phyloP scores from a whole-genome alignment of 177 flowering plant species.

The Vitis hybrid region DNA sequence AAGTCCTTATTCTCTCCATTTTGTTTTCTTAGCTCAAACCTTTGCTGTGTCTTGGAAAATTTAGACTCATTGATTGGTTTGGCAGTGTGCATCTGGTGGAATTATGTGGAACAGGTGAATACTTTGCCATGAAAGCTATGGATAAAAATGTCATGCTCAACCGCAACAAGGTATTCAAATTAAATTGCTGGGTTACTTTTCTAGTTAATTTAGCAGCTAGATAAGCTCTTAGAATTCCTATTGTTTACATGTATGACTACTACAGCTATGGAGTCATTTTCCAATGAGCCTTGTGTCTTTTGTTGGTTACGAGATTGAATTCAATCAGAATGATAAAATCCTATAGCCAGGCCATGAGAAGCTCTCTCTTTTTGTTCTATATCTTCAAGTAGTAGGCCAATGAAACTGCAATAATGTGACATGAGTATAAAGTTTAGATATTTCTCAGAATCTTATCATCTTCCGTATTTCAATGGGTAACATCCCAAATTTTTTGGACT shows the following conservation, averaged over 20 bases:
- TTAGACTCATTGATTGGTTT: slow-evolving; percentile 13
- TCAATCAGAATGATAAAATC: background rate
- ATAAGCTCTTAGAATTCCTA: background rate
- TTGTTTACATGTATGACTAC: background rate
- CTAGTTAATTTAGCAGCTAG: background rate
- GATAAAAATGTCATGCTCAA: slow-evolving; percentile 92
- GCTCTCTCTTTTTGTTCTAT: background rate
- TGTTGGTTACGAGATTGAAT: background rate
- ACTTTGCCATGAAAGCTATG: slow-evolving; percentile 99
- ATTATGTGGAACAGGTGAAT: slow-evolving; percentile 72
- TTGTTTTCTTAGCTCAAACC: background rate
- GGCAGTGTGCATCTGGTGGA: slow-evolving; percentile 96
- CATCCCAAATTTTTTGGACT: too few species aligned
- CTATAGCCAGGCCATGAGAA: background rate
- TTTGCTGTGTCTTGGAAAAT: background rate
- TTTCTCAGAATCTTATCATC: background rate
- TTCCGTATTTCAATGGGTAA: too few species aligned
- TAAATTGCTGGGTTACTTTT: background rate
- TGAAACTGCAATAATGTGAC: background rate
- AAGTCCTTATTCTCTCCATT: background rate
- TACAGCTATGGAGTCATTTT: background rate
- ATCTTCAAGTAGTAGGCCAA: background rate
- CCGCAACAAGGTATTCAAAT: slow-evolving; percentile 80
- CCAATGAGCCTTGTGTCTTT: background rate
- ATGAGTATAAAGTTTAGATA: background rate